phyloP scores from a whole-genome alignment of 768 basidiomycete genomes.

The Tricholoma sp. region DNA sequence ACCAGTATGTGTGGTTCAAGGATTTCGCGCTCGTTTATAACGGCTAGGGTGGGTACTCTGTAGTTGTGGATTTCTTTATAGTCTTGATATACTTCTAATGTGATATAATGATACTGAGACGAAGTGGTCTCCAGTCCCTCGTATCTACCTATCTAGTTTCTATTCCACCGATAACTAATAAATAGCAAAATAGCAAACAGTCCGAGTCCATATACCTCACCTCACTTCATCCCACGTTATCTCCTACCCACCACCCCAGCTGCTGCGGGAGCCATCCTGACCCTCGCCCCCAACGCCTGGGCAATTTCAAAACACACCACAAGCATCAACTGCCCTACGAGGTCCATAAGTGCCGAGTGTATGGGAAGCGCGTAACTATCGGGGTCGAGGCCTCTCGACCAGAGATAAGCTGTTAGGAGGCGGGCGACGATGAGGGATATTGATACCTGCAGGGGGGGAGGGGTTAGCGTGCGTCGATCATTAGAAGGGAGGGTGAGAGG shows the following conservation, averaged over 20 bases:
- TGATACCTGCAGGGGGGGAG: slow-evolving; percentile 54
- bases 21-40: slow-evolving; percentile 49
- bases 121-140: no score
- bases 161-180: not conserved
- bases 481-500: slow-evolving; percentile 1
- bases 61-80: not conserved
- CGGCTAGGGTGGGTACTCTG: not conserved
- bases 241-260: no score
- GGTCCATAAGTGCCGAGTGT: slow-evolving; percentile 84
- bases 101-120: not conserved
- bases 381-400: slow-evolving; percentile 75
- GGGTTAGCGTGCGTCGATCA: not conserved
- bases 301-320: slow-evolving; percentile 72
- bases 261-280: slow-evolving; percentile 10
- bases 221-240: no score
- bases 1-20: slow-evolving; percentile 77
- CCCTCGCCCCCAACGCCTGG: slow-evolving; percentile 34
- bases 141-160: no score
- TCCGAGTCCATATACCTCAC: not conserved
- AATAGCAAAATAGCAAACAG: not conserved
- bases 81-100: not conserved
- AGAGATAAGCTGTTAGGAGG: slow-evolving; percentile 66
- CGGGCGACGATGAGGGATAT: slow-evolving; percentile 67
- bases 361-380: slow-evolving; percentile 93
- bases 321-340: slow-evolving; percentile 76